Percentiles rank a stretch among this genome's conserved stretches.
These are phyloP conservation scores for Tulasnella sp. DNA, from an alignment of 768 basidiomycete species.

Conservation along the genomic window DNA sequence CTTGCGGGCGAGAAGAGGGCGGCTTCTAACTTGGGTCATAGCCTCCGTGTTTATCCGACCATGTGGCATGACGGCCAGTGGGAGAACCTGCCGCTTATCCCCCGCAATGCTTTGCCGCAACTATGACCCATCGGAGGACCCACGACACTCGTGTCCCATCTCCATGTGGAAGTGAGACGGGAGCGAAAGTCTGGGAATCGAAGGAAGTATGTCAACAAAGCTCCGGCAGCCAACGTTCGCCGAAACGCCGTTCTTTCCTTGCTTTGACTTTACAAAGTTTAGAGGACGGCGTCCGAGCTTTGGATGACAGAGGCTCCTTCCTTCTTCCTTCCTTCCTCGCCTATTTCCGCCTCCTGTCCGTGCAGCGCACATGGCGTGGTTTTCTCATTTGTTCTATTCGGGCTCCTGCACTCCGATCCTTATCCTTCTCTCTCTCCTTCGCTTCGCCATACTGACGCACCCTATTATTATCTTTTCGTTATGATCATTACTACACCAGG, in stretches of 20 bases:
- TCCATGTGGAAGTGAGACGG: neutral
- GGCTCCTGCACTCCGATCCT: neutral
- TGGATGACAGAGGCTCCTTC: neutral
- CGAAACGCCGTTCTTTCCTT: neutral
- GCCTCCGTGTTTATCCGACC: slow-evolving; percentile 8
- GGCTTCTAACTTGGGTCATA: neutral
- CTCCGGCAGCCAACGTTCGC: slow-evolving; percentile 4
- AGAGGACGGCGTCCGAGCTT: neutral
- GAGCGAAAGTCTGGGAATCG: neutral
- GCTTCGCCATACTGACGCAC: slow-evolving; percentile 5
- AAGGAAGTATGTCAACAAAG: neutral
- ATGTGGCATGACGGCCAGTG: neutral
- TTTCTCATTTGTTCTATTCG: neutral
- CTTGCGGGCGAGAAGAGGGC: too few relatives aligned
- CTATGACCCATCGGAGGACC: neutral
- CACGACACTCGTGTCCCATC: neutral
- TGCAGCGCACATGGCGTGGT: neutral
- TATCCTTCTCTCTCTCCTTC: neutral
- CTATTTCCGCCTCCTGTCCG: neutral
- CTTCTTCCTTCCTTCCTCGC: neutral
- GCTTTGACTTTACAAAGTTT: neutral
- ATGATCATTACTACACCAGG: neutral
- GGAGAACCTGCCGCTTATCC: neutral
- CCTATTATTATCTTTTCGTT: too few relatives aligned
- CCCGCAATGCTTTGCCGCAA: neutral